A percentile compares a stretch with the other conserved stretches of the same genome.
These are phyloP conservation scores for Phytophthora cajani DNA, from an alignment of 352 stramenopile species.

Conservation along the genomic window DNA sequence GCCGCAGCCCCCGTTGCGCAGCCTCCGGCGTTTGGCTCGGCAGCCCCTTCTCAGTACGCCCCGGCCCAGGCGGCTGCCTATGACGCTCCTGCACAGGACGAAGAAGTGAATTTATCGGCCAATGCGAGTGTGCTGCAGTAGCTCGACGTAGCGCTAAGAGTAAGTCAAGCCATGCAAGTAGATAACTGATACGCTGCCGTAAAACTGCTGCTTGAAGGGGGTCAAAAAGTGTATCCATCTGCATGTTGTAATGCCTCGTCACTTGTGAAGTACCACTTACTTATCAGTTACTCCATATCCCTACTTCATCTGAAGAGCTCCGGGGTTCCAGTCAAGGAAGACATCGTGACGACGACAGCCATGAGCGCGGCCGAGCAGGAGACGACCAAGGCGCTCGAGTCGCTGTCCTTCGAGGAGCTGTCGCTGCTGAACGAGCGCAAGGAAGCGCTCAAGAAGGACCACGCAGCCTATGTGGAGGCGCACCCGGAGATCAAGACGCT, in stretches of 20 bases:
- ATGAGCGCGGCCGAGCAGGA: constrained; percentile 41
- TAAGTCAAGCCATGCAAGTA: not conserved
- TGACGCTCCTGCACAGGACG: constrained; percentile 46
- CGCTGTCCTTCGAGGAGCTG: constrained; percentile 85
- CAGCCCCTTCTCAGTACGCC: constrained; percentile 19
- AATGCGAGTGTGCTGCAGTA: constrained; percentile 79
- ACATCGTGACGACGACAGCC: not conserved
- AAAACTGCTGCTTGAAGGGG: not conserved
- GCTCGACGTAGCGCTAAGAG: constrained; percentile 3
- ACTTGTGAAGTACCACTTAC: not conserved
- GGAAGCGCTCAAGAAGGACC: constrained; percentile 85
- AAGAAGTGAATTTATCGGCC: constrained; percentile 81
- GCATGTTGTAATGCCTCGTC: not conserved
- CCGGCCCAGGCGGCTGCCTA: constrained; percentile 27
- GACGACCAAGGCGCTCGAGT: constrained; percentile 64
- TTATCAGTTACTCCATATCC: not conserved
- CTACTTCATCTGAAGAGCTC: not conserved
- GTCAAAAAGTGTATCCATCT: not conserved
- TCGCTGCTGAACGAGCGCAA: constrained; percentile 88
- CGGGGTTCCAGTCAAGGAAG: not conserved
- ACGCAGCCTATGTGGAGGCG: constrained; percentile 79
- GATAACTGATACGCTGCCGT: not conserved
- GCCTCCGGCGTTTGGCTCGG: constrained; percentile 37
- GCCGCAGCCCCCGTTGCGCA: constrained; percentile 16
- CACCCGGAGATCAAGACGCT: constrained; percentile 92